Conservation (phyloP, 2,329 filamentous ascomycete species). For the Macrophomina tecta region DNA sequence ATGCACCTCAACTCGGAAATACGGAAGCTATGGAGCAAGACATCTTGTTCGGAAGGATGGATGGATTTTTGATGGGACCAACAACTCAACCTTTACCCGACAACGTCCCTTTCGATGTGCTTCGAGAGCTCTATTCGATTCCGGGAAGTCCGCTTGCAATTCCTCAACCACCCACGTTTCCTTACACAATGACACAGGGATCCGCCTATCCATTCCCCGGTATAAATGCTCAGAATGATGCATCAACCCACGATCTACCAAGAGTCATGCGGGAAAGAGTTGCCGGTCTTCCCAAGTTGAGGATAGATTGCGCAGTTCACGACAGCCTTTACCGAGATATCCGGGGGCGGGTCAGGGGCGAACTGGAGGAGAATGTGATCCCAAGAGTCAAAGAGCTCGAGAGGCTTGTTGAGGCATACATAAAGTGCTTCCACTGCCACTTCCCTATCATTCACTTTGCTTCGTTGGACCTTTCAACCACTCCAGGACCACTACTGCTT, state of each 20-base stretch:
- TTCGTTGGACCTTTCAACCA: conserved; percentile 36
- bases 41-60: background rate
- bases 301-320: background rate
- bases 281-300: conserved; percentile 2
- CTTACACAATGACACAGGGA: background rate
- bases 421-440: conserved; percentile 43
- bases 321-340: background rate
- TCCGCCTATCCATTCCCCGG: background rate
- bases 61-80: background rate
- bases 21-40: background rate
- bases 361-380: conserved; percentile 26
- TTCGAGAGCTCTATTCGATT: conserved; percentile 2
- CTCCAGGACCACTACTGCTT: conserved; percentile 40
- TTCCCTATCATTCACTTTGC: conserved; percentile 44
- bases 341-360: background rate
- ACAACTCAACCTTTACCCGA: background rate
- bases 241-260: background rate
- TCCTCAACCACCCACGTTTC: background rate
- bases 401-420: conserved; percentile 38
- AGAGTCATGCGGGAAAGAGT: conserved; percentile 2
- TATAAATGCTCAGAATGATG: background rate
- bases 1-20: no score
- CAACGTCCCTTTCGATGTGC: background rate
- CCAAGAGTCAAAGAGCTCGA: conserved; percentile 35
- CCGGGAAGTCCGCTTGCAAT: background rate